Conservation (phyloP, 768 basidiomycete genomes). For the Rhizopogon vulgaris region DNA sequence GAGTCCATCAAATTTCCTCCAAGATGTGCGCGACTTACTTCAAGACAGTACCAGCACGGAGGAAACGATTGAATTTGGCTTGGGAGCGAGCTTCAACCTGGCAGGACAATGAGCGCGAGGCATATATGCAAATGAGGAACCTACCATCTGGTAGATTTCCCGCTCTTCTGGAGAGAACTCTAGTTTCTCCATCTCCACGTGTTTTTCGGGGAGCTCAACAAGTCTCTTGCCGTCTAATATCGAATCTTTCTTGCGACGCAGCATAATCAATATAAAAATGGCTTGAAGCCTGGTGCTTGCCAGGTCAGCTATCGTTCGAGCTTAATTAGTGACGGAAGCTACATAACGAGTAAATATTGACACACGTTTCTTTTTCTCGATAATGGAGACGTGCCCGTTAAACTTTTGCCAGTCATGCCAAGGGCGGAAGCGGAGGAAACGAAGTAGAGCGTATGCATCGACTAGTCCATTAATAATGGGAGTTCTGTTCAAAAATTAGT, state of each 20-base stretch:
- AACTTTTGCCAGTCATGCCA: constrained; percentile 38
- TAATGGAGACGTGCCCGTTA: constrained; percentile 19
- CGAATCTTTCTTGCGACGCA: constrained; percentile 61
- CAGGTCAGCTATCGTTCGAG: constrained; percentile 32
- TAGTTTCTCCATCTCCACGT: constrained; percentile 42
- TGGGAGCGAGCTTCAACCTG: constrained; percentile 51
- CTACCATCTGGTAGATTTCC: constrained; percentile 53
- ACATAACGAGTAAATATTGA: background rate
- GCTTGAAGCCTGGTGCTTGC: constrained; percentile 57
- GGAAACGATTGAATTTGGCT: constrained; percentile 57
- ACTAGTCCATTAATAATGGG: constrained; percentile 57
- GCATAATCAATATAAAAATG: constrained; percentile 44
- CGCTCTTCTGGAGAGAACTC: constrained; percentile 58
- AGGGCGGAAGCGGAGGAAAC: constrained; percentile 35
- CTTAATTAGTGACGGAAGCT: background rate
- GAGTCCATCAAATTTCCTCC: background rate
- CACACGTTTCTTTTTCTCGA: constrained; percentile 50
- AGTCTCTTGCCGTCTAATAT: constrained; percentile 60
- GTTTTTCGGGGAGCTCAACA: constrained; percentile 59
- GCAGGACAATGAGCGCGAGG: background rate
- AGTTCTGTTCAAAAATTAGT: constrained; percentile 31
- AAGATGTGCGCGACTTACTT: constrained; percentile 35
- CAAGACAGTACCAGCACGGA: constrained; percentile 58
- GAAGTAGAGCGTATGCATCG: constrained; percentile 44
- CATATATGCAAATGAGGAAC: background rate